Evolutionary conservation across 2,329 filamentous ascomycete species (phyloP), one percentile per base, ranked within the genome.

Genomic region (Colletotrichum somersetense): DNA sequence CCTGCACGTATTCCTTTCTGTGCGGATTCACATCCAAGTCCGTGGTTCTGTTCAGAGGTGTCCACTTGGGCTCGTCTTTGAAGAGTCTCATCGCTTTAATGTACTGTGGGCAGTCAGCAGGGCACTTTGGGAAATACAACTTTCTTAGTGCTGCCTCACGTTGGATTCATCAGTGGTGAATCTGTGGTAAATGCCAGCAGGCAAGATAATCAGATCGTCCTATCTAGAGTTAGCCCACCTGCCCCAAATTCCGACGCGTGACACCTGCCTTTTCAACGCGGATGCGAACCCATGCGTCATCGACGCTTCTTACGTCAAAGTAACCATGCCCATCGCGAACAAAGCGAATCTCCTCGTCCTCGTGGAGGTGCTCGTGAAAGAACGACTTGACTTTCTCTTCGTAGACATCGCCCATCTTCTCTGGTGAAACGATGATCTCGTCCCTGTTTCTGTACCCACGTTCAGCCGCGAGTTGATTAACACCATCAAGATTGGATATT

Each of bases 31-130:
- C 81, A 80, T 98, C 94, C 55, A 97, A 89, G 61, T 96, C 92
- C 5, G 85, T 83, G 8, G 89, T 90, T 68, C 96, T 90, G 84
- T 97, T 97, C 76, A 99, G 83, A 18, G 96, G 93, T 46, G 95
- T 98, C 96, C 96, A 99, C 84, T 98, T 98, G 44, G 96, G 96
- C 83, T 98, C 95, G 75, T 98, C 96, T 85, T 98, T 95, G 89
- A 98, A 99, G 63, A 99, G 87, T 69, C 96, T 89, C 94, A 98
- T 96, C 18, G 96, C 96, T 80, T 97, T 93, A 76, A 97, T 94
- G 79, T 96, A 98, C 95, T 98, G 76, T 35, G 42, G 57, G 33
- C 38, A 59, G 67, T 62, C 66, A 75, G 61, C n/a, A 23, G 42
- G 48, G 33, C 38, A 57, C 12, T 12, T 46, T n/a, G n/a, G 8